A percentile compares a stretch with the other conserved stretches of the same genome.
Evolutionary conservation across 1,139 yeast genomes (phyloP).

Genomic region (Kurtzmaniella quercitrusa): DNA sequence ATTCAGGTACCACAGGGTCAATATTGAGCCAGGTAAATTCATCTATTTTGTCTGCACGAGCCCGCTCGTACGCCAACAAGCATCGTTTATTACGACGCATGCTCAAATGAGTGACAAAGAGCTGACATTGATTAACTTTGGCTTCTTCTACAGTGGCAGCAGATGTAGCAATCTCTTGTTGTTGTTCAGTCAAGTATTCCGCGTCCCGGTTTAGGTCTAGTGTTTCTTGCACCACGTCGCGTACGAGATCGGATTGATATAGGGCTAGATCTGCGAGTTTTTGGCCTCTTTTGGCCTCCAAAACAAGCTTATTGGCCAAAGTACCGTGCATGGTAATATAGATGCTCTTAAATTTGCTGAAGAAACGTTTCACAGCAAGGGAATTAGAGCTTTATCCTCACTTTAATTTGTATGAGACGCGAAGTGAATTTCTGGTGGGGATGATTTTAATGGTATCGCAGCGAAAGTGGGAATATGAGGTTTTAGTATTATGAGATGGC

Average conservation of each 20-base stretch:
- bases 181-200: conserved; percentile 29
- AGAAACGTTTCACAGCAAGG: too few species aligned
- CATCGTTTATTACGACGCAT: conserved; percentile 89
- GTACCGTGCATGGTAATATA: conserved; percentile 90
- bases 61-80: conserved; percentile 73
- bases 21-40: conserved; percentile 66
- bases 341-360: too few species aligned
- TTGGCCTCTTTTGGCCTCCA: conserved; percentile 79
- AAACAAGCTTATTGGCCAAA: conserved; percentile 69
- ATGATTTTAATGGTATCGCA: too few species aligned
- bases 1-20: conserved; percentile 28
- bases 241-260: conserved; percentile 73
- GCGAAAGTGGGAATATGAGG: not conserved
- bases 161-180: conserved; percentile 17
- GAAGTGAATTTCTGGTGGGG: not conserved
- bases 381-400: too few species aligned
- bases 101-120: conserved; percentile 76
- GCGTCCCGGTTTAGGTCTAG: conserved; percentile 54
- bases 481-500: too few species aligned
- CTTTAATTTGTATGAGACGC: not conserved
- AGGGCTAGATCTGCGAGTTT: conserved; percentile 65
- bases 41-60: conserved; percentile 65
- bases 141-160: conserved; percentile 30
- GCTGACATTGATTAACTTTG: conserved; percentile 61
- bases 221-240: conserved; percentile 58